Evolutionary conservation across 2,329 filamentous ascomycete species (phyloP).

Genomic region (Claviceps fusiformis): DNA sequence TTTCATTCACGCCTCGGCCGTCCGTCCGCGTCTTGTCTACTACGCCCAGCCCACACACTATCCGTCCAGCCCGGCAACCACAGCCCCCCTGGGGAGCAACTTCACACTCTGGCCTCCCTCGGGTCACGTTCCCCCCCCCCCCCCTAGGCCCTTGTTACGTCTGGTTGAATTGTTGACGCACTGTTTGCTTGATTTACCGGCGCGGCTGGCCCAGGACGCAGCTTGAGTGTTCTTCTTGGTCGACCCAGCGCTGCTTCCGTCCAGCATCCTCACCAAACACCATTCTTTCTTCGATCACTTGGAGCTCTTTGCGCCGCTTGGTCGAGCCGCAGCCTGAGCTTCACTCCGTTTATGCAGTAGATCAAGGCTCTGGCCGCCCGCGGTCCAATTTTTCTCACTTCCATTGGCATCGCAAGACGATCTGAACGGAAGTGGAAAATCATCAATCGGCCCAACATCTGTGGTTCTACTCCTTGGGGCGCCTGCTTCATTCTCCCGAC

Average conservation of each 20-base stretch:
- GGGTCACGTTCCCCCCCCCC: not conserved
- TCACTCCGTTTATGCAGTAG: slow-evolving; percentile 3
- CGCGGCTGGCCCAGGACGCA: slow-evolving; percentile 1
- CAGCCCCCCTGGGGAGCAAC: slow-evolving; percentile 1
- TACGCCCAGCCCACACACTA: not conserved
- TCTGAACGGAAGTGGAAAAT: not conserved
- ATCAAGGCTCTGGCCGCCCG: slow-evolving; percentile 1
- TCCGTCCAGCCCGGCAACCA: not conserved
- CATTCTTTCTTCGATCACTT: not conserved
- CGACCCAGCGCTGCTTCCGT: not conserved
- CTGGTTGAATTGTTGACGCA: slow-evolving; percentile 2
- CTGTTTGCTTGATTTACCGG: slow-evolving; percentile 3
- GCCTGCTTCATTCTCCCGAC: not conserved
- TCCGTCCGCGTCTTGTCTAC: not conserved
- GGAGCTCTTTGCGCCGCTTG: slow-evolving; percentile 4
- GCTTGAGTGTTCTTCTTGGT: not conserved
- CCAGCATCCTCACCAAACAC: not conserved
- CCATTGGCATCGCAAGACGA: not conserved
- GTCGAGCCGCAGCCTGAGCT: slow-evolving; percentile 4
- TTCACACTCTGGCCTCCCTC: slow-evolving; percentile 5
- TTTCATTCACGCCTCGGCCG: slow-evolving; percentile 1
- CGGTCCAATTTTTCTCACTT: slow-evolving; percentile 1
- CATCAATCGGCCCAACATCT: not conserved
- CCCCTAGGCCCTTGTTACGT: not conserved
- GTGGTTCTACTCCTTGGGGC: not conserved